Evolutionary conservation across 148 eudicot genomes (phyloP), one percentile per base, ranked within the genome.

Genomic region (Fallopia convolvulus): DNA sequence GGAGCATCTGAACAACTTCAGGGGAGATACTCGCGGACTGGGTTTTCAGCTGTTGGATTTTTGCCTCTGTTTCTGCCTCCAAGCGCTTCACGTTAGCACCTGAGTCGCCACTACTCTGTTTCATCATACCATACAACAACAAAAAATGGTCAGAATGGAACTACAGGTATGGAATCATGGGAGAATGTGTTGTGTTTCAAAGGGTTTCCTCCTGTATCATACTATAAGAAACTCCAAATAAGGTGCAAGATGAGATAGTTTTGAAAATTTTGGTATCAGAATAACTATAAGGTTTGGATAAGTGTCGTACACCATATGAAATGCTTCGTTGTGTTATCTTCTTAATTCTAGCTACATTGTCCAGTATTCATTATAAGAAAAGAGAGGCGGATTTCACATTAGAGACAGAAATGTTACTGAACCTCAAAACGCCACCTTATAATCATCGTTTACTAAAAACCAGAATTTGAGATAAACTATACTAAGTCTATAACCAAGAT

Each of bases 61-160:
- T 94, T 41, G 70, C 86, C 47, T 82, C 91, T 0, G 99, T 94
- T 86, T 94, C 99, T 80, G 73, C 65, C 74, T 92, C 99, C 47
- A 94, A 97, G 32, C 99, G 96, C 88, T 92, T 94, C 83, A 92
- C 99, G 78, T 94, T 94, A 78, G 99, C 97, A 79, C 99, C 99
- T 0, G 99, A 92, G 81, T 94, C 97, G 32, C 97, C 99, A 76
- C 92, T 92, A 80, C 89, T 90, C 97, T 94, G 97, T 87, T 61
- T 1, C 68, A 80, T 40, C 21, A 44, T 39, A 21, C 30, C 58
- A 49, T 58, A 36, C n/a, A 33, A 26, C 10, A 12, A 63, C 2
- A 63, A 26, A 32, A 26, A 63, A 26, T 55, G 26, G 21, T 55
- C 61, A 55, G 10, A 55, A 55, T 55, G 61, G 61, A 55, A 20